Evolutionary conservation across 1,139 yeast genomes (phyloP).

Genomic region (Yamadazyma friedrichii): DNA sequence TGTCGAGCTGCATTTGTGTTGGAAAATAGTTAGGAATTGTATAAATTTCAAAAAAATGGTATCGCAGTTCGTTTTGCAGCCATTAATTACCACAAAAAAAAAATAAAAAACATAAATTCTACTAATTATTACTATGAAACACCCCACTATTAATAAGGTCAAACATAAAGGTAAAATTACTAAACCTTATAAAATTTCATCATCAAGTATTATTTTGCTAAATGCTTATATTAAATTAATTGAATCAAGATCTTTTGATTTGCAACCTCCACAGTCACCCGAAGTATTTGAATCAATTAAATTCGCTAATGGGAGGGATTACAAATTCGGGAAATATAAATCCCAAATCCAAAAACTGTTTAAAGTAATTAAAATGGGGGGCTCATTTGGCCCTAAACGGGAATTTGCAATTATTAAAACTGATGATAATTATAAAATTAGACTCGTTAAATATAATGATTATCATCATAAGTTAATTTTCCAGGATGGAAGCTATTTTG

Average conservation of each 20-base stretch:
- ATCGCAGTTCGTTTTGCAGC: too few species aligned
- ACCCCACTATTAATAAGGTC: too few species aligned
- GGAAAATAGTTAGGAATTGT: too few species aligned
- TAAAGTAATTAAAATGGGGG: conserved; percentile 7
- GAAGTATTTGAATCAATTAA: too few species aligned
- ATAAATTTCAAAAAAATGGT: too few species aligned
- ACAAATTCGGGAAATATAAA: conserved; percentile 5
- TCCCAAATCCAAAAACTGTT: conserved; percentile 3
- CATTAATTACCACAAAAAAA: too few species aligned
- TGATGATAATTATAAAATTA: conserved; percentile 4
- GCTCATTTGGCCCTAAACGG: conserved; percentile 5
- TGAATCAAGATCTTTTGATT: neutral
- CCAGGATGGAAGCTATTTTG: conserved; percentile 7
- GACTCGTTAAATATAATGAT: conserved; percentile 2
- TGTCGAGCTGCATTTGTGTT: too few species aligned
- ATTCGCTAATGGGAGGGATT: neutral
- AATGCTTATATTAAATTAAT: neutral
- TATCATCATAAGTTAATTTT: conserved; percentile 4
- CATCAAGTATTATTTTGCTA: neutral
- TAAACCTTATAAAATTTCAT: neutral
- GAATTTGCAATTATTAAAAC: conserved; percentile 9
- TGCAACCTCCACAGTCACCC: too few species aligned
- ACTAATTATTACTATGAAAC: too few species aligned
- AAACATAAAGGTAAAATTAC: neutral
- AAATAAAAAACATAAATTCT: too few species aligned